These are phyloP conservation scores for Apostasia ramifera DNA, from an alignment of 106 monocot genomes.

Conservation along the genomic window DNA sequence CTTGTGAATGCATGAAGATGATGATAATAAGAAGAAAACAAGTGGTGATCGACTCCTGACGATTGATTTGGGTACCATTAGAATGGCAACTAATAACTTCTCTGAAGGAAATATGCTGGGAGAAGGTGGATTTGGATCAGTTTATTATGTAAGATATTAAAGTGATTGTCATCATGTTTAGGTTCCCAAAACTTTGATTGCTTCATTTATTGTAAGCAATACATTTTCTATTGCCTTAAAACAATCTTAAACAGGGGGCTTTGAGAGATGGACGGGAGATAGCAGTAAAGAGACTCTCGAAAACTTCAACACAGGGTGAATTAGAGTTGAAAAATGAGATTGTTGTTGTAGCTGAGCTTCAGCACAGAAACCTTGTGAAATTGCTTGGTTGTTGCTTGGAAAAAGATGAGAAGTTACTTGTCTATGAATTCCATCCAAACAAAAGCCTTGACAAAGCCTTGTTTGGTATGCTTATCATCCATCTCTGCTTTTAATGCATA, in stretches of 20 bases:
- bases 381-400: constrained; percentile 21
- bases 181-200: too few species aligned
- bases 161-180: neutral
- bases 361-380: constrained; percentile 27
- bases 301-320: constrained; percentile 15
- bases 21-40: too few species aligned
- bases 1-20: too few species aligned
- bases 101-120: constrained; percentile 18
- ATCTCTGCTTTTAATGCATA: neutral
- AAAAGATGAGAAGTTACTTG: constrained; percentile 17
- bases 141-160: constrained; percentile 21
- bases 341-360: constrained; percentile 18
- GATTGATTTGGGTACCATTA: constrained; percentile 9
- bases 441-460: constrained; percentile 22
- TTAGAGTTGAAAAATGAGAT: constrained; percentile 26
- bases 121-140: constrained; percentile 33
- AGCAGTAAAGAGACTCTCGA: constrained; percentile 31
- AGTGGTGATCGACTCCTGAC: too few species aligned
- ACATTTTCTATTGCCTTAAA: neutral
- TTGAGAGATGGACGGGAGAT: constrained; percentile 13
- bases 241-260: constrained; percentile 4
- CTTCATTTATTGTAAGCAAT: neutral
- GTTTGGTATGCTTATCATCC: constrained; percentile 14
- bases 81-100: constrained; percentile 13
- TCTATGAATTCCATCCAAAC: constrained; percentile 30